Evolutionary conservation across 192 early-diverging fungal species (phyloP).

Genomic region (Umbelopsis vinacea): DNA sequence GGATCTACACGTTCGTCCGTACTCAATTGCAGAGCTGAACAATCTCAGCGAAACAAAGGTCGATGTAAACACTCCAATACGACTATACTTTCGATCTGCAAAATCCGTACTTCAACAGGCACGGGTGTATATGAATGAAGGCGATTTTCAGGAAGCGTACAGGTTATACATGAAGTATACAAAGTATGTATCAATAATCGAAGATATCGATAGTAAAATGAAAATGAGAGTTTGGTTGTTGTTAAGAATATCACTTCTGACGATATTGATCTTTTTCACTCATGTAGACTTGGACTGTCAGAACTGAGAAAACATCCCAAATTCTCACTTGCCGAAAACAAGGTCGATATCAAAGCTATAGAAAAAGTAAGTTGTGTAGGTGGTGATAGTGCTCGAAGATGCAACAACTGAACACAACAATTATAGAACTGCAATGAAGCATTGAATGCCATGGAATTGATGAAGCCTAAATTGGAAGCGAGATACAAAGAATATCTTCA

Average conservation of each 20-base stretch:
- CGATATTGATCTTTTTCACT: not conserved
- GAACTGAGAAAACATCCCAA: conserved; percentile 63
- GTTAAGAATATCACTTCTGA: not conserved
- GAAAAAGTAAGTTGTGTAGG: conserved; percentile 34
- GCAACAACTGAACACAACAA: conserved; percentile 31
- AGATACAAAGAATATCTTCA: conserved; percentile 55
- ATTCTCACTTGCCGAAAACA: conserved; percentile 53
- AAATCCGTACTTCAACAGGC: conserved; percentile 54
- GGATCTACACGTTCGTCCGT: conserved; percentile 21
- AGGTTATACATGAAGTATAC: conserved; percentile 71
- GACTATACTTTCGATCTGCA: conserved; percentile 53
- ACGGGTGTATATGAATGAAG: conserved; percentile 61
- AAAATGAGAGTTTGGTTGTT: not conserved
- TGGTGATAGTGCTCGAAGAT: not conserved
- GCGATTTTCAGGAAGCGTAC: conserved; percentile 71
- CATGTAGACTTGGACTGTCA: conserved; percentile 56
- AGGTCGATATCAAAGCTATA: conserved; percentile 26
- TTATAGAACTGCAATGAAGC: conserved; percentile 55
- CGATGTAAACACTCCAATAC: conserved; percentile 44
- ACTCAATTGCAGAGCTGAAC: conserved; percentile 42
- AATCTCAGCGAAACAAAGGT: conserved; percentile 30
- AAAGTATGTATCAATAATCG: conserved; percentile 41
- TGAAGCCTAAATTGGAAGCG: conserved; percentile 60
- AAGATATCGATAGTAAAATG: not conserved
- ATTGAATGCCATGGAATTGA: conserved; percentile 54